These are phyloP conservation scores for Oehlia diaphana DNA, from an alignment of 192 early-diverging fungal genomes.

Conservation along the genomic window DNA sequence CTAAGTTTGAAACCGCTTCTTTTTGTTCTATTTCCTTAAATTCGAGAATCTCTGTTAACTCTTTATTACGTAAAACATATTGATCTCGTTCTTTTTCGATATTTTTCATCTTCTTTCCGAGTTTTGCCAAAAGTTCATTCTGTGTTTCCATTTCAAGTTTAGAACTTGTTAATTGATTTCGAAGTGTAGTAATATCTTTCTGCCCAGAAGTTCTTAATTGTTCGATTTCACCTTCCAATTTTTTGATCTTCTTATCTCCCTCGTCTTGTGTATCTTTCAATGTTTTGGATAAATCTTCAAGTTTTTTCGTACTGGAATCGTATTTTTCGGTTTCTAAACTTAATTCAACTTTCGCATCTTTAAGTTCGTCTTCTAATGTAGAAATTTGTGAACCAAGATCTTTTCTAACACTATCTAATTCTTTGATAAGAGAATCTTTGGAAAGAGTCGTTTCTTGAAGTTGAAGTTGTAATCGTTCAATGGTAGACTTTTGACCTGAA, in stretches of 20 bases:
- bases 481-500: not conserved
- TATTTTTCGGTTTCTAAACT: too few relatives aligned
- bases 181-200: not conserved
- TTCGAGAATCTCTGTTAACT: not conserved
- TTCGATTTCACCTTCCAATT: constrained; percentile 8
- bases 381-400: constrained; percentile 2
- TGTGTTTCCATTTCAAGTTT: constrained; percentile 11
- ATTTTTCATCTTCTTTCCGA: not conserved
- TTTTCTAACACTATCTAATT: not conserved
- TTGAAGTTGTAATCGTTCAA: not conserved
- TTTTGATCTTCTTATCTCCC: not conserved
- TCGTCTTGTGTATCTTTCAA: constrained; percentile 8
- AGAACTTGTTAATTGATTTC: constrained; percentile 1
- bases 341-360: constrained; percentile 1
- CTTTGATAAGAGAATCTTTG: constrained; percentile 5
- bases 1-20: constrained; percentile 3
- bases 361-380: constrained; percentile 11
- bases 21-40: not conserved
- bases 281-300: constrained; percentile 9
- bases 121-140: constrained; percentile 18
- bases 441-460: not conserved
- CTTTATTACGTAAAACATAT: not conserved
- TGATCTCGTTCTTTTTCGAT: constrained; percentile 18
- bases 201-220: not conserved
- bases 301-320: not conserved